phyloP scores from a whole-genome alignment of 805 yeast species.

The Wickerhamiella alocasiicola region DNA sequence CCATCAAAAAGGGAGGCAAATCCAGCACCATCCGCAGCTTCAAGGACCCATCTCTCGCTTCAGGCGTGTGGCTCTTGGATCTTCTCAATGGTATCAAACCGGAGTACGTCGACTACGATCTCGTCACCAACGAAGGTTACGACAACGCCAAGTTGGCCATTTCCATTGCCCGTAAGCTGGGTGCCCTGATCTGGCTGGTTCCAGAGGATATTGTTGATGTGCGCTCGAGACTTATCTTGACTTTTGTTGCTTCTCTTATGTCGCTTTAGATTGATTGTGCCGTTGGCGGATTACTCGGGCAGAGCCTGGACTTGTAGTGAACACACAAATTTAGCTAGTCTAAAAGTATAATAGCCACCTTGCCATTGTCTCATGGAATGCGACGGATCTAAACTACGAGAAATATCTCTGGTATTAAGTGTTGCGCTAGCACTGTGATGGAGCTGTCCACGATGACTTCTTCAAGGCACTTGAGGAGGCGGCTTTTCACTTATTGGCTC shows the following conservation, averaged over 20 bases:
- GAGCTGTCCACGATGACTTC: too few relatives aligned
- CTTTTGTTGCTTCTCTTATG: slow-evolving; percentile 95
- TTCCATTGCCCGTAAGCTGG: slow-evolving; percentile 94
- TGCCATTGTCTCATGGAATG: too few relatives aligned
- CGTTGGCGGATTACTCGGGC: too few relatives aligned
- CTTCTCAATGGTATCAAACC: slow-evolving; percentile 89
- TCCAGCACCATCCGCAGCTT: slow-evolving; percentile 62
- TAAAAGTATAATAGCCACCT: too few relatives aligned
- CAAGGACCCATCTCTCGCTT: slow-evolving; percentile 64
- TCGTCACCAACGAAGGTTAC: slow-evolving; percentile 78
- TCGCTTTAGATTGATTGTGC: slow-evolving; percentile 34
- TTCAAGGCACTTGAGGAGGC: too few relatives aligned
- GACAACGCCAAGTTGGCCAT: slow-evolving; percentile 95
- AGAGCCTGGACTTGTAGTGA: too few relatives aligned
- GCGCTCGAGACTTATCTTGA: slow-evolving; percentile 80
- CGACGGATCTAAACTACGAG: too few relatives aligned
- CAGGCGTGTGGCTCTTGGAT: slow-evolving; percentile 75
- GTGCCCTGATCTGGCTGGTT: slow-evolving; percentile 97
- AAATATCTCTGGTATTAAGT: too few relatives aligned
- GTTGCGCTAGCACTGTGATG: too few relatives aligned
- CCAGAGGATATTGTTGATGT: slow-evolving; percentile 99
- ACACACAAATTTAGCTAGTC: too few relatives aligned
- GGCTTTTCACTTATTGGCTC: too few relatives aligned
- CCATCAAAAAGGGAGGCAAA: slow-evolving; percentile 78
- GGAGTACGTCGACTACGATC: slow-evolving; percentile 91